These are phyloP conservation scores for Styphnolobium japonicum DNA, from an alignment of 306 rosid genomes.

Conservation along the genomic window DNA sequence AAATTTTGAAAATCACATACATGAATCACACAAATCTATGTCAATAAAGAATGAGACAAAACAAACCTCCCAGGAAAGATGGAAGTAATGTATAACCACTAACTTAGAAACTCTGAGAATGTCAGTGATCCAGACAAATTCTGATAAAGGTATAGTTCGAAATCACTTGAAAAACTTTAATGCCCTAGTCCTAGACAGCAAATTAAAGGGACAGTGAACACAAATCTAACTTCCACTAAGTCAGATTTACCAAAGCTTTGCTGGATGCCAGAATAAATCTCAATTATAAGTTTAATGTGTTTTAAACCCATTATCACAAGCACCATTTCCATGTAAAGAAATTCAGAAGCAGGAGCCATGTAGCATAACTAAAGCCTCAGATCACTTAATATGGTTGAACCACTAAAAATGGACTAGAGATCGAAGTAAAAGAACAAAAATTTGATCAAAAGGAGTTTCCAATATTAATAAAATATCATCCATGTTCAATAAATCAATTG, in stretches of 20 bases:
- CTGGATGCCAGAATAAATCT: no score
- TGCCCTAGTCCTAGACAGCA: not conserved
- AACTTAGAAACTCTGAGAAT: not conserved
- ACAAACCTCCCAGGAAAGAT: not conserved
- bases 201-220: not conserved
- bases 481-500: not conserved
- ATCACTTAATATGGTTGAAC: not conserved
- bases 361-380: not conserved
- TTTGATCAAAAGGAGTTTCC: not conserved
- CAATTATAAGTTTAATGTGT: not conserved
- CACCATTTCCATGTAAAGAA: no score
- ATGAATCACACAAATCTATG: not conserved
- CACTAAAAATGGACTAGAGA: not conserved
- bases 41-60: not conserved
- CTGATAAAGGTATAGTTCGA: not conserved
- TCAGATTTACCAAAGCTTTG: no score
- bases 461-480: not conserved
- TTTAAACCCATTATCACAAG: not conserved
- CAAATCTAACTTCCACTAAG: not conserved
- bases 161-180: not conserved
- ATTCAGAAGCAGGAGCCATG: not conserved
- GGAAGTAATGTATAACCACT: not conserved
- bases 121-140: not conserved
- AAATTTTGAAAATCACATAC: not conserved
- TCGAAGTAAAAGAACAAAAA: not conserved